A percentile compares a stretch with the other conserved stretches of the same genome.
Evolutionary conservation across 2,329 filamentous ascomycete genomes (phyloP).

Genomic region (Colletotrichum theobromicola): DNA sequence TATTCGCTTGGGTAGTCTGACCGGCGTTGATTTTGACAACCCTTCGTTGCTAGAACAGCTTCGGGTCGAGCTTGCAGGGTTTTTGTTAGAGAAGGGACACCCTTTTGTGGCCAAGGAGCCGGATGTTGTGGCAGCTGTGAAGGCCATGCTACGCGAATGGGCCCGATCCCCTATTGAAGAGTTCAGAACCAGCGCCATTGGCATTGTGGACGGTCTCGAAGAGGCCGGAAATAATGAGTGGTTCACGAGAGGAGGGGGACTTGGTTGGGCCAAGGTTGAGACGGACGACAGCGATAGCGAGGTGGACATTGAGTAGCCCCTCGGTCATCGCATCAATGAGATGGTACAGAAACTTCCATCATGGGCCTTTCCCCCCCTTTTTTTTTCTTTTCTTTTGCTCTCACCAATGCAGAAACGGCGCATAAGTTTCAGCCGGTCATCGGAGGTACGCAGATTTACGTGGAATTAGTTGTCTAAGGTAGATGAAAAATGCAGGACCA

Average conservation of each 20-base stretch:
- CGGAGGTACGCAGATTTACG: fast-evolving
- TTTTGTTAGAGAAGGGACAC: neutral
- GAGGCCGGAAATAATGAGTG: neutral
- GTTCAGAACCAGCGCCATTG: neutral
- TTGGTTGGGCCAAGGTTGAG: neutral
- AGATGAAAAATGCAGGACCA: neutral
- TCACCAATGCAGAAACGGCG: neutral
- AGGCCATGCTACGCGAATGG: neutral
- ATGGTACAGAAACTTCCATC: too few species aligned
- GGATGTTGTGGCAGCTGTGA: neutral
- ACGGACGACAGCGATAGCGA: neutral
- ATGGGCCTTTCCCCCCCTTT: too few species aligned
- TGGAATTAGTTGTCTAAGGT: neutral
- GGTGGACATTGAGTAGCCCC: neutral
- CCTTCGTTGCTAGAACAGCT: neutral
- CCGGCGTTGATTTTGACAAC: neutral
- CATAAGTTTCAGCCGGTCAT: neutral
- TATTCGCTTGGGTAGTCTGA: neutral
- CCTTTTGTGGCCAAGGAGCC: neutral
- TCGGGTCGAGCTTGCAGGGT: neutral
- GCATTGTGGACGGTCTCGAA: neutral
- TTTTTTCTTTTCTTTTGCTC: too few species aligned
- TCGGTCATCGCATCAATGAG: too few species aligned
- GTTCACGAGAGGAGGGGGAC: neutral
- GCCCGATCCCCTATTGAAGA: neutral